Conservation (phyloP, 768 basidiomycete species). For the Russula vinacea region DNA sequence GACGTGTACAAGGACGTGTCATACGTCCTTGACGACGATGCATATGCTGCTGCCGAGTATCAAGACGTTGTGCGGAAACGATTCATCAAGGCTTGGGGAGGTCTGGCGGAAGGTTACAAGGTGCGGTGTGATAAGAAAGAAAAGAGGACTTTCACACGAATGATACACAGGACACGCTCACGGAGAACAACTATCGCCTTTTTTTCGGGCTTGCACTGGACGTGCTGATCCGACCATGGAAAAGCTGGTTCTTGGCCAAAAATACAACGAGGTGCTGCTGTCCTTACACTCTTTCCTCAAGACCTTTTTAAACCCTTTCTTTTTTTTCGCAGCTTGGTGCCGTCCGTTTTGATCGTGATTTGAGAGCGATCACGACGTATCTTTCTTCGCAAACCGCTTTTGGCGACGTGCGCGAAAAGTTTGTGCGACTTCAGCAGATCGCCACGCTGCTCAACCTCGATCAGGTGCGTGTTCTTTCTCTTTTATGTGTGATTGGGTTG, state of each 20-base stretch:
- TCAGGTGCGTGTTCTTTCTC: slow-evolving; percentile 45
- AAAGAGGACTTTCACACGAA: background rate
- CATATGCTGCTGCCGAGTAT: slow-evolving; percentile 78
- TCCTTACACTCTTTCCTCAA: background rate
- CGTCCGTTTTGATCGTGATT: slow-evolving; percentile 90
- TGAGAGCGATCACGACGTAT: slow-evolving; percentile 78
- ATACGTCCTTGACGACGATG: slow-evolving; percentile 87
- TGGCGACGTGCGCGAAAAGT: slow-evolving; percentile 90
- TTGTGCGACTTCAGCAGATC: slow-evolving; percentile 87
- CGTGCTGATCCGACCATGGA: slow-evolving; percentile 92
- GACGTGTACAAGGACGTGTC: slow-evolving; percentile 90
- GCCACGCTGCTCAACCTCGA: slow-evolving; percentile 89
- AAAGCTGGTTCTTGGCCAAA: slow-evolving; percentile 73
- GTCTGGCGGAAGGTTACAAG: slow-evolving; percentile 81
- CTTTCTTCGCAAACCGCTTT: slow-evolving; percentile 85
- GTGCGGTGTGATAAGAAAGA: slow-evolving; percentile 39
- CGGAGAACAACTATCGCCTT: slow-evolving; percentile 80
- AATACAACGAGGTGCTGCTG: slow-evolving; percentile 81
- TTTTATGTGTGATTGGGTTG: background rate
- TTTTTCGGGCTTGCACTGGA: slow-evolving; percentile 87
- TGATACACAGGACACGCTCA: slow-evolving; percentile 69
- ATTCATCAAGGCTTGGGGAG: slow-evolving; percentile 87
- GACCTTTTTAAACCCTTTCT: background rate
- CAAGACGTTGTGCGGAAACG: slow-evolving; percentile 85
- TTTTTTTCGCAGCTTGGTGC: slow-evolving; percentile 71